Percentiles rank a stretch among this genome's conserved stretches.
phyloP scores from a whole-genome alignment of 1,284 basidiomycete species.

The Ustilago xerochloae region DNA sequence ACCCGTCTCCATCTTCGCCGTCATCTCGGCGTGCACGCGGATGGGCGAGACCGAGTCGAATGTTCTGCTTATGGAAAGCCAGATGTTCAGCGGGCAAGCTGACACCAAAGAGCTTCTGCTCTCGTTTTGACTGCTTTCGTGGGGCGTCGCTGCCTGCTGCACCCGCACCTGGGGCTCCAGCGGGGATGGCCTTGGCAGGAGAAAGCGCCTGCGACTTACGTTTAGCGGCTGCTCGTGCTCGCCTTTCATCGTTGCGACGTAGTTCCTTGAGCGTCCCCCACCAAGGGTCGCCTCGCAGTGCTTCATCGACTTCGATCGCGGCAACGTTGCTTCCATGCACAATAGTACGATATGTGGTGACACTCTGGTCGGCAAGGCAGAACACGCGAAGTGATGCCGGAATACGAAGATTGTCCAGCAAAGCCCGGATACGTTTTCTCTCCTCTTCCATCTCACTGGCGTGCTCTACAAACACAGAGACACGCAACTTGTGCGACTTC shows the following conservation, averaged over 20 bases:
- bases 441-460: slow-evolving; percentile 60
- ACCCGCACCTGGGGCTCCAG: background rate
- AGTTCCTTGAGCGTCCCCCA: slow-evolving; percentile 63
- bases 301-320: slow-evolving; percentile 43
- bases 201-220: slow-evolving; percentile 45
- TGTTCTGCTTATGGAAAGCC: slow-evolving; percentile 65
- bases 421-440: slow-evolving; percentile 55
- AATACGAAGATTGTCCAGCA: slow-evolving; percentile 66
- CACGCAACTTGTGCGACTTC: slow-evolving; percentile 65
- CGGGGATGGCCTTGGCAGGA: slow-evolving; percentile 36
- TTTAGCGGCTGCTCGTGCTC: slow-evolving; percentile 48
- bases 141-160: slow-evolving; percentile 7
- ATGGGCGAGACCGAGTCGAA: slow-evolving; percentile 65
- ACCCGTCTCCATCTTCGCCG: slow-evolving; percentile 44
- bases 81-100: slow-evolving; percentile 65
- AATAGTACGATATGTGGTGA: slow-evolving; percentile 63
- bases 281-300: slow-evolving; percentile 64
- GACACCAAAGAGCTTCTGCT: slow-evolving; percentile 58
- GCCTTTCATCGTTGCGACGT: slow-evolving; percentile 56
- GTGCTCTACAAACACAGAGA: slow-evolving; percentile 67
- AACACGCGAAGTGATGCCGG: slow-evolving; percentile 66
- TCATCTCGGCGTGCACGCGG: slow-evolving; percentile 56
- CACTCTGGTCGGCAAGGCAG: slow-evolving; percentile 54
- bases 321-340: slow-evolving; percentile 56
- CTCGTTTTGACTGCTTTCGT: slow-evolving; percentile 48